Conservation (phyloP, 2,329 filamentous ascomycete species). For the Graphilbum sp. region DNA sequence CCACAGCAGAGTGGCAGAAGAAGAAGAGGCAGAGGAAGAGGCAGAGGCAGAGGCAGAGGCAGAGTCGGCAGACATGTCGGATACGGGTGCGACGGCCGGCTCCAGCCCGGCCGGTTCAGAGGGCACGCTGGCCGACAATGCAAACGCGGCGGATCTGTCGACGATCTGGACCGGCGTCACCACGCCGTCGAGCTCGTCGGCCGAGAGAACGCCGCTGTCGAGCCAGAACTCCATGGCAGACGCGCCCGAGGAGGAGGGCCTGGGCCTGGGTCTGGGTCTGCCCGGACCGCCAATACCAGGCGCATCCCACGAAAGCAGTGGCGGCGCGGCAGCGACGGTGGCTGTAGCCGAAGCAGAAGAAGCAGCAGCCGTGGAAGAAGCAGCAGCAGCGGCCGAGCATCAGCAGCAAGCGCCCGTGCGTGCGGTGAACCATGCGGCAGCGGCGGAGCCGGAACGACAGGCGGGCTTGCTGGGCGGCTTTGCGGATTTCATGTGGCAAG, state of each 20-base stretch:
- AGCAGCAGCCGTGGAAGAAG: too few relatives aligned
- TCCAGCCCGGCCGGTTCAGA: background rate
- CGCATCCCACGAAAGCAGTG: too few relatives aligned
- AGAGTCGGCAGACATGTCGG: background rate
- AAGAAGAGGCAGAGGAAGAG: background rate
- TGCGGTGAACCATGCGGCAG: too few relatives aligned
- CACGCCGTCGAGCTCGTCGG: background rate
- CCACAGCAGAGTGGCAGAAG: background rate
- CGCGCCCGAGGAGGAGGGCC: background rate
- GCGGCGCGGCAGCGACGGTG: too few relatives aligned
- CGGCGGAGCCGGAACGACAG: constrained; percentile 13
- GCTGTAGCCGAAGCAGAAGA: too few relatives aligned
- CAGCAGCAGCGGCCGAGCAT: too few relatives aligned
- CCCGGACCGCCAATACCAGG: too few relatives aligned
- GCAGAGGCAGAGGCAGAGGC: background rate
- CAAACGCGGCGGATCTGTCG: background rate
- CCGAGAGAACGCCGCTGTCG: background rate
- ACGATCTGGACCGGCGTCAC: background rate
- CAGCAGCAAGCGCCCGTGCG: too few relatives aligned
- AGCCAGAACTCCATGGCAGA: background rate
- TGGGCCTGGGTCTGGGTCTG: too few relatives aligned
- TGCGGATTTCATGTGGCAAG: constrained; percentile 47
- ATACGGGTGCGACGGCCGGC: background rate
- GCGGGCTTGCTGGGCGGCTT: constrained; percentile 25
- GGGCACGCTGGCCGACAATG: background rate